Evolutionary conservation across 495 filamentous ascomycete species (phyloP), one percentile per base, ranked within the genome.

Genomic region (Penicillium robsamsonii): DNA sequence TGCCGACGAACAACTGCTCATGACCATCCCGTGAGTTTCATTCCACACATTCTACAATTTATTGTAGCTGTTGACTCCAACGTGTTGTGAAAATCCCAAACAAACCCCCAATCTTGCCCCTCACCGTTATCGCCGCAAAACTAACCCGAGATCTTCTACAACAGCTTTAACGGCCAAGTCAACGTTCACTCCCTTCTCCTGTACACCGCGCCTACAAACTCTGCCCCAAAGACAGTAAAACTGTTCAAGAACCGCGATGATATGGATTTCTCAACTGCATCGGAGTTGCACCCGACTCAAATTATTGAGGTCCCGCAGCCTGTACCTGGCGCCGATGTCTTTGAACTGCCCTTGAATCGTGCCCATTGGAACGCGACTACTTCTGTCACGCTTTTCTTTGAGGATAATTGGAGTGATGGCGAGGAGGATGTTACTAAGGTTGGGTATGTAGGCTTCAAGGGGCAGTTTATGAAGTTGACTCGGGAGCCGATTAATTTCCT

Each of bases 131-230:
- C 50, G 46, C 42, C 17, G n/a, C 24, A 56, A 42, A 56, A 45
- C 51, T 61, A 58, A 59, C 42, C 10, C 38, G 7, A 37, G n/a
- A 8, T 45, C n/a, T 15, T 41, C 12, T 49, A 46, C 44, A 96
- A 92, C 46, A 98, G 94, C 27, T 98, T 98, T 77, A 91, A 90
- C 25, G 93, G 89, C 57, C 91, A 95, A 72, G 82, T 96, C 55
- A 95, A 92, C 69, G 84, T 98, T 0, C 92, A 97, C 72, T 85
- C 88, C 18, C 83, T 97, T 61, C 81, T 96, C 25, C 66, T 97
- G 25, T 89, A 92, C 64, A 88, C 89, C 2, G 88, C 88, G 2
- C 75, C 81, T 45, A 84, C 84, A 4, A 57, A 72, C 46, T 83
- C 79, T 49, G 90, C 93, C n/a, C 94, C 95, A 1, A 80, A 81